Conservation (phyloP, 768 basidiomycete genomes). For the Tephrocybe sp. region DNA sequence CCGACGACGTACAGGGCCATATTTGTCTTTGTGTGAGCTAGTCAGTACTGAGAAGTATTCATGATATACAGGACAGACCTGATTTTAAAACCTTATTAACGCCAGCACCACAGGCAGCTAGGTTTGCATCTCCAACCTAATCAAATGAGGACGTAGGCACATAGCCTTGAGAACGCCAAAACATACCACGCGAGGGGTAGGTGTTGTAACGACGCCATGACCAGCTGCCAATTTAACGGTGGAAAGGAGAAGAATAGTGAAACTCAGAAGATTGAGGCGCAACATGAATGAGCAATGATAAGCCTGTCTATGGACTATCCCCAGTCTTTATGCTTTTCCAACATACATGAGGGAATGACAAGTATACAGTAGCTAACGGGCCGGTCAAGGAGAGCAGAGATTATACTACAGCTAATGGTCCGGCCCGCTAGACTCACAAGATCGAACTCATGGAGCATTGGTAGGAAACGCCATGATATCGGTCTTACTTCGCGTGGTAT, state of each 20-base stretch:
- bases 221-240: conserved; percentile 15
- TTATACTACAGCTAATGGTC: neutral
- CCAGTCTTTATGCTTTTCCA: conserved; percentile 1
- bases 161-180: neutral
- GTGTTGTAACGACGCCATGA: conserved; percentile 29
- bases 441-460: neutral
- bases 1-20: conserved; percentile 28
- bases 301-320: neutral
- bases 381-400: neutral
- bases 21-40: conserved; percentile 19
- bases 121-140: conserved; percentile 28
- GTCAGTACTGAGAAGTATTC: neutral
- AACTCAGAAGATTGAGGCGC: neutral
- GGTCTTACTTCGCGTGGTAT: conserved; percentile 12
- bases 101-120: conserved; percentile 31
- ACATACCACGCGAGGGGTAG: conserved; percentile 27
- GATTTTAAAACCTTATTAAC: conserved; percentile 26
- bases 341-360: neutral
- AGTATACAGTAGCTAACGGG: neutral
- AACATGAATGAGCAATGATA: neutral
- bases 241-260: conserved; percentile 13
- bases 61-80: conserved; percentile 13
- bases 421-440: neutral
- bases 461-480: conserved; percentile 12
- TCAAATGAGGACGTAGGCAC: neutral